These are phyloP conservation scores for Blastobotrys malaysiensis DNA, from an alignment of 1,139 yeast genomes.

Conservation along the genomic window DNA sequence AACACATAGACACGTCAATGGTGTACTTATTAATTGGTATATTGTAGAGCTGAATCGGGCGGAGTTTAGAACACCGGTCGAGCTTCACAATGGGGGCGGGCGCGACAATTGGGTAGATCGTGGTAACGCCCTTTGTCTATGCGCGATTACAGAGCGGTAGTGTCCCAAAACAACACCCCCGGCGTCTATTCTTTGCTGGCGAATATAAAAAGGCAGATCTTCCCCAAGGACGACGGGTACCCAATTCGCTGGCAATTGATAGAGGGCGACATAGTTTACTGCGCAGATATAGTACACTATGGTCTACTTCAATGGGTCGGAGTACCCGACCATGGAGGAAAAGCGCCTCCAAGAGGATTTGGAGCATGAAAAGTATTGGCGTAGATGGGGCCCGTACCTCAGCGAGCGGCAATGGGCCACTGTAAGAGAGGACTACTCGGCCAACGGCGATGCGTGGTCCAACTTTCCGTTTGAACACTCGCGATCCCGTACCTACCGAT, in stretches of 20 bases:
- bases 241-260: not conserved
- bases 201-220: not conserved
- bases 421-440: conserved; percentile 86
- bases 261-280: not conserved
- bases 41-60: no score
- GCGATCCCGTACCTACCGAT: conserved; percentile 74
- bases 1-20: no score
- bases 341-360: conserved; percentile 57
- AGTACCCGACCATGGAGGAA: conserved; percentile 54
- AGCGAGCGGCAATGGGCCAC: conserved; percentile 95
- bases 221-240: not conserved
- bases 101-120: no score
- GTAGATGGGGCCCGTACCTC: conserved; percentile 89
- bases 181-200: not conserved
- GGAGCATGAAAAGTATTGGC: conserved; percentile 58
- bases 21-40: no score
- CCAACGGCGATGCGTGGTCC: conserved; percentile 86
- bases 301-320: conserved; percentile 30
- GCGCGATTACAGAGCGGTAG: not conserved
- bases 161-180: not conserved
- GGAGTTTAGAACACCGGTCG: no score
- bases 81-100: no score
- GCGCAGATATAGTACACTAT: conserved; percentile 13
- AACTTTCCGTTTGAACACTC: conserved; percentile 88
- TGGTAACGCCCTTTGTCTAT: not conserved